Percentiles rank a stretch among this genome's conserved stretches.
Evolutionary conservation across 148 eudicot species (phyloP).

Genomic region (Cornus suecica): DNA sequence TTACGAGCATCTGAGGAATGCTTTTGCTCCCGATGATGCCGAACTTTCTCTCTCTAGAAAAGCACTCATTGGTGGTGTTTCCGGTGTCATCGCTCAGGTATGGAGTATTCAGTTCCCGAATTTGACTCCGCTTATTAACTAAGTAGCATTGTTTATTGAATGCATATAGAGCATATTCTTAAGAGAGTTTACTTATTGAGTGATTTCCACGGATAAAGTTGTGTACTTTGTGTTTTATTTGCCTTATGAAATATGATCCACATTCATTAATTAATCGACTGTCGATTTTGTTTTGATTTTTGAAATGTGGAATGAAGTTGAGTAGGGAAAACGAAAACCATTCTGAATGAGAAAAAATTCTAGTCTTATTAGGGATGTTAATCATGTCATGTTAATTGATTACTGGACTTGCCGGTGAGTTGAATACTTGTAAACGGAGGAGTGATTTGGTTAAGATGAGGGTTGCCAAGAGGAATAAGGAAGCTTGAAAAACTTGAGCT

Average conservation of each 20-base stretch:
- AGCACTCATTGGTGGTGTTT: constrained; percentile 68
- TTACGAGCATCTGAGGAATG: constrained; percentile 55
- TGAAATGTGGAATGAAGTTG: not conserved
- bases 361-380: not conserved
- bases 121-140: not conserved
- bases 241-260: not conserved
- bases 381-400: not conserved
- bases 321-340: not conserved
- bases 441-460: too few relatives aligned
- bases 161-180: not conserved
- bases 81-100: constrained; percentile 92
- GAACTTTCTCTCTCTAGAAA: constrained; percentile 45
- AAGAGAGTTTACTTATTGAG: not conserved
- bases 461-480: too few relatives aligned
- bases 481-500: too few relatives aligned
- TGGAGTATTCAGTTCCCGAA: not conserved
- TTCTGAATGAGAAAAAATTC: too few relatives aligned
- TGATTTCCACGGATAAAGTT: too few relatives aligned
- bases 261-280: not conserved
- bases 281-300: not conserved
- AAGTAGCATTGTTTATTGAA: not conserved
- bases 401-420: too few relatives aligned
- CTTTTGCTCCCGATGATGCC: constrained; percentile 15
- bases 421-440: too few relatives aligned
- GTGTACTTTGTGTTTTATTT: too few relatives aligned